A percentile compares a stretch with the other conserved stretches of the same genome.
phyloP scores from a whole-genome alignment of 768 basidiomycete genomes.

The Tylopilus balloui region DNA sequence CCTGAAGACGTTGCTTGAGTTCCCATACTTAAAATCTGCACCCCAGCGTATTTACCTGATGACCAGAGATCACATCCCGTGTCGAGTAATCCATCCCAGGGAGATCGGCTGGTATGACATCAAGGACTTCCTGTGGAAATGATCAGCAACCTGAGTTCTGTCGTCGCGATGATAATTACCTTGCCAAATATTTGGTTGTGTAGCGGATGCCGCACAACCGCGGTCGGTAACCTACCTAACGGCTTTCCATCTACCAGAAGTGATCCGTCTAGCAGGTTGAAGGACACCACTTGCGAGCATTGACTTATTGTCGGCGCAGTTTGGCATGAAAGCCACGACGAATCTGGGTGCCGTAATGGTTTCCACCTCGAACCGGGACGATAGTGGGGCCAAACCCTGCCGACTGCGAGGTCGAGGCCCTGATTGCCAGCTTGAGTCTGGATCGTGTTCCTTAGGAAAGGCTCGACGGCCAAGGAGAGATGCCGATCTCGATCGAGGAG shows the following conservation, averaged over 20 bases:
- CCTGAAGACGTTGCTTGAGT: conserved; percentile 6
- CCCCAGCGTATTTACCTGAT: conserved; percentile 13
- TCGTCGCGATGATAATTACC: conserved; percentile 18
- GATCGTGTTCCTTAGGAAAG: not conserved
- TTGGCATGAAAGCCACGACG: conserved; percentile 21
- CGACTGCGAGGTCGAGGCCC: conserved; percentile 20
- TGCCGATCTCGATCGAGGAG: conserved; percentile 31
- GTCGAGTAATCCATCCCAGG: conserved; percentile 24
- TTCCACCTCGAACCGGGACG: conserved; percentile 23
- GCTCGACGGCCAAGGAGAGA: conserved; percentile 25
- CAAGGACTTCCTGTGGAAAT: conserved; percentile 3
- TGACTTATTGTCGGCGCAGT: conserved; percentile 9
- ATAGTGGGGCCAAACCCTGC: conserved; percentile 23
- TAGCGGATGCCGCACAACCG: conserved; percentile 23
- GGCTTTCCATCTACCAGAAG: conserved; percentile 28
- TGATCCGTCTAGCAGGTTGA: conserved; percentile 24
- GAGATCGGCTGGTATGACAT: conserved; percentile 18
- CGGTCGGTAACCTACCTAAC: conserved; percentile 21
- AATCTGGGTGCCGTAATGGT: conserved; percentile 4
- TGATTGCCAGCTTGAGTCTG: not conserved
- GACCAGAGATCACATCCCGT: conserved; percentile 10
- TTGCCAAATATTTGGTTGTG: conserved; percentile 32
- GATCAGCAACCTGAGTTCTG: not conserved
- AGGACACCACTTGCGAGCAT: conserved; percentile 20
- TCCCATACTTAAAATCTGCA: not conserved